Percentiles rank a stretch among this genome's conserved stretches.
These are phyloP conservation scores for Podospora fimiseda DNA, from an alignment of 495 filamentous ascomycete genomes.

Conservation along the genomic window DNA sequence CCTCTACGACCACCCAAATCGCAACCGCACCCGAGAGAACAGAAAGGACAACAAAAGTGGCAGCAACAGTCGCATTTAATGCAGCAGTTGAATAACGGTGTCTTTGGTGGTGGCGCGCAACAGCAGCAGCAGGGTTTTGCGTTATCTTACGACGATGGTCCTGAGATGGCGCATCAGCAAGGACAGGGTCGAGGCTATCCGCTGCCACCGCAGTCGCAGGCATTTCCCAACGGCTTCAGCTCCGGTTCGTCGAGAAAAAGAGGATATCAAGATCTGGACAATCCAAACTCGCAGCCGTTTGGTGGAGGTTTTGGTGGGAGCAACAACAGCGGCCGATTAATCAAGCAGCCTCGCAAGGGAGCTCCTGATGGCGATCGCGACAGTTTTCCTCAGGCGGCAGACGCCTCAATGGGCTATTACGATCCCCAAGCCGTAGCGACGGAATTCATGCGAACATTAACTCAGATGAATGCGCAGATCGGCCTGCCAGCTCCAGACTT, in stretches of 20 bases:
- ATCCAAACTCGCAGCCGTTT: constrained; percentile 30
- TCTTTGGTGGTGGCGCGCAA: no score
- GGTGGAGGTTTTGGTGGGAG: constrained; percentile 20
- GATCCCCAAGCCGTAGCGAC: constrained; percentile 59
- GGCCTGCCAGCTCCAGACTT: constrained; percentile 46
- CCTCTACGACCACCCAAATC: constrained; percentile 33
- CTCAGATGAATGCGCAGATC: constrained; percentile 44
- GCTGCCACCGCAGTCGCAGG: not conserved
- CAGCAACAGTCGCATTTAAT: constrained; percentile 4
- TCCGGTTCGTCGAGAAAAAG: constrained; percentile 18
- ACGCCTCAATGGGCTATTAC: constrained; percentile 19
- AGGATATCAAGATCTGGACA: constrained; percentile 24
- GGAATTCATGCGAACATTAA: constrained; percentile 48
- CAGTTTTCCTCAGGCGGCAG: no score
- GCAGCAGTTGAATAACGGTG: no score
- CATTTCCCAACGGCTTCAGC: constrained; percentile 11
- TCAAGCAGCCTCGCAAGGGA: constrained; percentile 71
- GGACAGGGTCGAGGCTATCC: not conserved
- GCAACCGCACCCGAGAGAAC: no score
- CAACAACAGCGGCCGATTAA: constrained; percentile 39
- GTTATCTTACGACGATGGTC: constrained; percentile 22
- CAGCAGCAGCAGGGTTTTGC: constrained; percentile 5
- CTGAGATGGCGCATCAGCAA: not conserved
- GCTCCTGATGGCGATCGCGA: constrained; percentile 49
- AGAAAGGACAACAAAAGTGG: not conserved